Percentiles rank a stretch among this genome's conserved stretches.
phyloP scores from a whole-genome alignment of 495 filamentous ascomycete genomes.

The Annulohypoxylon nitens region DNA sequence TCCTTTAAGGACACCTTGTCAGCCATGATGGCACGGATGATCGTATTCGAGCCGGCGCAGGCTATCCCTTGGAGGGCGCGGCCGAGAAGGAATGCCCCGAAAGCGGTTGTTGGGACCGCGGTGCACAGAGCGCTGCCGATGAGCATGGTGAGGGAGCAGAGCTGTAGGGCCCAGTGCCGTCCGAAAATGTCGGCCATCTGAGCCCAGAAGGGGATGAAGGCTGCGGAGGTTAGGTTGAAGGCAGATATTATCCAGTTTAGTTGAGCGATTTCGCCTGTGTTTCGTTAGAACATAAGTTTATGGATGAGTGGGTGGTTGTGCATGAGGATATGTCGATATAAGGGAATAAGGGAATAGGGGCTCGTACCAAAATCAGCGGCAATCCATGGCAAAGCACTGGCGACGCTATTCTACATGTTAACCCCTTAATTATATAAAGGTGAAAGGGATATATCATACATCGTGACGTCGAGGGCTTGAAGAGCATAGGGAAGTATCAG shows the following conservation, averaged over 20 bases:
- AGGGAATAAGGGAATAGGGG: not conserved
- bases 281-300: constrained; percentile 13
- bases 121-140: constrained; percentile 66
- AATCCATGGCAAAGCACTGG: constrained; percentile 70
- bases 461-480: constrained; percentile 68
- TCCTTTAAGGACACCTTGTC: constrained; percentile 69
- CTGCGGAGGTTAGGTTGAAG: constrained; percentile 71
- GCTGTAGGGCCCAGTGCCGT: constrained; percentile 62
- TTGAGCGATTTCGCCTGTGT: constrained; percentile 64
- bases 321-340: not conserved
- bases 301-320: not conserved
- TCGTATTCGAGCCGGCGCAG: constrained; percentile 66
- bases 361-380: constrained; percentile 68
- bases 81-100: constrained; percentile 68
- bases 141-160: constrained; percentile 62
- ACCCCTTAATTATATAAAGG: not conserved
- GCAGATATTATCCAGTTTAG: constrained; percentile 74
- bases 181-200: constrained; percentile 72
- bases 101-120: constrained; percentile 62
- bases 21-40: constrained; percentile 67
- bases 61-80: constrained; percentile 69
- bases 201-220: constrained; percentile 72
- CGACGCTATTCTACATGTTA: constrained; percentile 52
- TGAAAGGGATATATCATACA: constrained; percentile 41
- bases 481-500: constrained; percentile 66